Base-by-base conservation (phyloP, 352 stramenopile species). In the Phytophthora chlamydospora region DNA sequence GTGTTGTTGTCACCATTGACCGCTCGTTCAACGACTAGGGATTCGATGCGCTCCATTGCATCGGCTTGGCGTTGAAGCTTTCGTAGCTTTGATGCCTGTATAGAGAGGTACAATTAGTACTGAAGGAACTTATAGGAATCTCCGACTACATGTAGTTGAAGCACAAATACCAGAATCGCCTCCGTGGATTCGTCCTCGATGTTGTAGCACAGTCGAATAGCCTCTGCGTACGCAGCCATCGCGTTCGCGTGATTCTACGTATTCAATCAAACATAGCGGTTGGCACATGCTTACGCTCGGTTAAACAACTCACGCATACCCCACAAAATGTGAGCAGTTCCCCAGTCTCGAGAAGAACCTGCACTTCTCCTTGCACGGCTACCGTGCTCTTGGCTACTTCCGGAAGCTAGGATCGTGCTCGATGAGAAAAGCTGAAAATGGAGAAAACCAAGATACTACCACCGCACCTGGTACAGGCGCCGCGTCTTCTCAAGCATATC, bases 161-260 rank as follows among this genome's bases (percentile, higher is more conserved):
- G 7, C 16, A 16, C 31, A 24, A n/a, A 4, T 60, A 86, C 80
- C 32, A 88, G 49, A 40, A 71, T 63, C 13, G 65, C 64, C 38
- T 86, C 80, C 5, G 62, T 79, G 13, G 61, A 68, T 63, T 85
- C 75, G 46, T 89, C 80, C 10, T 68, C 65, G 19, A 80, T 50
- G 16, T 62, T 66, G 45, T 71, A 75, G 52, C 77, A 86, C 4
- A 85, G 40, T 27, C 73, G 67, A 50, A 89, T 73, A 4, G 71
- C 80, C 6, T 86, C 56, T 6, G 71, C 54, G 21, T 75, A 79
- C 1, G 34, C 61, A 7, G 52, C 35, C 35, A 86, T 66, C 0
- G 75, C 75, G 14, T 76, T 66, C 10, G 16, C 41, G 10, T 41
- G 52, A n/a, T 76, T 36, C 80, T 89, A 50, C 0, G 56, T 2